Percentiles rank a stretch among this genome's conserved stretches.
phyloP scores from a whole-genome alignment of 495 filamentous ascomycete species.

The Diplogelasinospora grovesii region DNA sequence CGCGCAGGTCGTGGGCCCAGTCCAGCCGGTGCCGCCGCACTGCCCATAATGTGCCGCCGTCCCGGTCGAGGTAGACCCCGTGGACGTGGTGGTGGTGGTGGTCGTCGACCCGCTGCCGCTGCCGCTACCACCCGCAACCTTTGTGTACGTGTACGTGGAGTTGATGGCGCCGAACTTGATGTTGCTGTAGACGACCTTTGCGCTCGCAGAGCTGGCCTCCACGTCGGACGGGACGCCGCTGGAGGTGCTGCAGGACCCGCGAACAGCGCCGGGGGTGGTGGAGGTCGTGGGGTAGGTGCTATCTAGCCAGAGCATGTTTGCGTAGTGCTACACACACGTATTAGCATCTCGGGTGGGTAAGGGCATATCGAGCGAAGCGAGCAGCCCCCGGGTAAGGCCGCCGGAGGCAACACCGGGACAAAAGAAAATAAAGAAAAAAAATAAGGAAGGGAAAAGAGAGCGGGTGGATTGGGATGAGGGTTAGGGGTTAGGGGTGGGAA shows the following conservation, averaged over 20 bases:
- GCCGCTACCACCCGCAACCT: too few relatives aligned
- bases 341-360: too few relatives aligned
- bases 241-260: slow-evolving; percentile 57
- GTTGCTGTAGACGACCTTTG: slow-evolving; percentile 52
- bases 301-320: slow-evolving; percentile 84
- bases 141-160: too few relatives aligned
- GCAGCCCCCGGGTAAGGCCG: too few relatives aligned
- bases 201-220: slow-evolving; percentile 37
- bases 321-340: slow-evolving; percentile 38
- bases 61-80: too few relatives aligned
- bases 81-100: slow-evolving; percentile 1
- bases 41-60: too few relatives aligned
- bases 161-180: slow-evolving; percentile 64
- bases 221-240: slow-evolving; percentile 56
- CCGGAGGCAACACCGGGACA: neutral
- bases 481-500: too few relatives aligned
- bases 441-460: too few relatives aligned
- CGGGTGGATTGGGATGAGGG: too few relatives aligned
- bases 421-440: too few relatives aligned
- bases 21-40: slow-evolving; percentile 31
- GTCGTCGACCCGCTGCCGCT: slow-evolving; percentile 1
- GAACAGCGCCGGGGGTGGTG: slow-evolving; percentile 54
- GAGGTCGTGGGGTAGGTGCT: slow-evolving; percentile 53
- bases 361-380: too few relatives aligned
- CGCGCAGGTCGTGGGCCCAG: slow-evolving; percentile 25